These are phyloP conservation scores for Fusarium lateritium DNA, from an alignment of 2,329 filamentous ascomycete genomes.

Conservation along the genomic window DNA sequence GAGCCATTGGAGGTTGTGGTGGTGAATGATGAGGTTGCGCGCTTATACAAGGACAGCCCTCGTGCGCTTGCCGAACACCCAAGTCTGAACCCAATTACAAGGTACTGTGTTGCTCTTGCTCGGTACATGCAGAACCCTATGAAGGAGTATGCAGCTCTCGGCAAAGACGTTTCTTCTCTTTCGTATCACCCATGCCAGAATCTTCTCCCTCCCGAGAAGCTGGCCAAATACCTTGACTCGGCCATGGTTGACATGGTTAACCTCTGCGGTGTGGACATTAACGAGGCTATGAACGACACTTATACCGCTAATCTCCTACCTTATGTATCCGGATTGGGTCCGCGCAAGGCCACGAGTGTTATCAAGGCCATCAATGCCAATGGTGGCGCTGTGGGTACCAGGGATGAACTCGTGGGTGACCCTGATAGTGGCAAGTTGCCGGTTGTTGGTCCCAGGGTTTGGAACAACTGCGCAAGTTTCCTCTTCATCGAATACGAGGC, in stretches of 20 bases:
- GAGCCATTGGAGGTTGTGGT: slow-evolving; percentile 90
- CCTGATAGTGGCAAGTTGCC: slow-evolving; percentile 82
- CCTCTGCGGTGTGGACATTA: slow-evolving; percentile 94
- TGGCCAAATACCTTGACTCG: slow-evolving; percentile 90
- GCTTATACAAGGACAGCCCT: slow-evolving; percentile 92
- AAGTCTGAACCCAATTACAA: slow-evolving; percentile 80
- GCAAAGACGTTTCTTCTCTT: slow-evolving; percentile 88
- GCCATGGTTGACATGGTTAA: slow-evolving; percentile 99
- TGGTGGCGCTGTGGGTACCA: slow-evolving; percentile 85
- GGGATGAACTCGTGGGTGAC: slow-evolving; percentile 91
- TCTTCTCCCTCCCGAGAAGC: slow-evolving; percentile 87
- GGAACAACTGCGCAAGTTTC: slow-evolving; percentile 98
- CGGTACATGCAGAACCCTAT: slow-evolving; percentile 95
- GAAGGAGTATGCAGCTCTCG: slow-evolving; percentile 95
- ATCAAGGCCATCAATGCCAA: slow-evolving; percentile 89
- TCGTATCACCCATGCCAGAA: slow-evolving; percentile 92
- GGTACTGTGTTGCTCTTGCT: slow-evolving; percentile 91
- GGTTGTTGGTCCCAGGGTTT: slow-evolving; percentile 90
- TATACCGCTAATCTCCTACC: slow-evolving; percentile 91
- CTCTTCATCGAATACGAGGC: slow-evolving; percentile 90
- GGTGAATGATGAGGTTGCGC: slow-evolving; percentile 97
- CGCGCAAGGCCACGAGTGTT: slow-evolving; percentile 85
- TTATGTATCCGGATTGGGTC: slow-evolving; percentile 91
- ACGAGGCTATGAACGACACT: slow-evolving; percentile 86
- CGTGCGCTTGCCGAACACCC: slow-evolving; percentile 86